Percentiles rank a stretch among this genome's conserved stretches.
phyloP scores from a whole-genome alignment of 176 grass and related monocot species.

The Dactylis glomerata region DNA sequence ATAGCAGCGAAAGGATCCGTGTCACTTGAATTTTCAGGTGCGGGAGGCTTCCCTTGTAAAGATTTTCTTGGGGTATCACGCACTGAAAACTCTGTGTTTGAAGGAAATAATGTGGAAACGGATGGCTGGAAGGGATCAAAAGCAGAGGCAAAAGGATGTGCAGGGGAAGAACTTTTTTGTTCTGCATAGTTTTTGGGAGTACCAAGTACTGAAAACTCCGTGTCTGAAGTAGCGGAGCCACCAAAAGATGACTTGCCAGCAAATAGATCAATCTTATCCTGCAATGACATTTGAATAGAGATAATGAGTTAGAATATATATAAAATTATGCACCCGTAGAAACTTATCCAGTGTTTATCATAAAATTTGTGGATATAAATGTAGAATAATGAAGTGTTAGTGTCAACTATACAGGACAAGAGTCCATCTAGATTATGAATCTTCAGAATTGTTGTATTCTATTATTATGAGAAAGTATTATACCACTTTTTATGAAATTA shows the following conservation, averaged over 20 bases:
- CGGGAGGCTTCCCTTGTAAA: constrained; percentile 27
- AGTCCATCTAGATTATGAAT: neutral
- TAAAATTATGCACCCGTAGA: neutral
- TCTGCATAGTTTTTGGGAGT: constrained; percentile 16
- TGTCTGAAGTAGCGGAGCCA: constrained; percentile 30
- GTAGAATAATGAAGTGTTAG: neutral
- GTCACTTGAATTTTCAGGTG: constrained; percentile 15
- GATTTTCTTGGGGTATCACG: constrained; percentile 7
- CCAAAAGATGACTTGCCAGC: constrained; percentile 27
- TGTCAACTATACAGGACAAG: neutral
- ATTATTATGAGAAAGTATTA: neutral
- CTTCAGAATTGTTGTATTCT: neutral
- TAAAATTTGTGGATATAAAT: neutral
- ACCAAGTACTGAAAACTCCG: constrained; percentile 26
- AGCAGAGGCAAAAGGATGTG: constrained; percentile 1
- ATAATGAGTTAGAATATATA: neutral
- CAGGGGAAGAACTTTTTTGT: constrained; percentile 10
- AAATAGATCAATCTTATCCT: constrained; percentile 66
- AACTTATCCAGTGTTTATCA: neutral
- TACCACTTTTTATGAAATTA: neutral
- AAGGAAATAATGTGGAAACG: constrained; percentile 35
- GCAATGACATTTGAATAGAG: constrained; percentile 23
- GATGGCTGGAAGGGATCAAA: constrained; percentile 37
- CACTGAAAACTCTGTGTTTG: neutral
- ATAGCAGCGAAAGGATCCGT: constrained; percentile 37